Evolutionary conservation across 371 early-diverging fungal genomes (phyloP), one percentile per base, ranked within the genome.

Genomic region (Blyttiomyces sp.): DNA sequence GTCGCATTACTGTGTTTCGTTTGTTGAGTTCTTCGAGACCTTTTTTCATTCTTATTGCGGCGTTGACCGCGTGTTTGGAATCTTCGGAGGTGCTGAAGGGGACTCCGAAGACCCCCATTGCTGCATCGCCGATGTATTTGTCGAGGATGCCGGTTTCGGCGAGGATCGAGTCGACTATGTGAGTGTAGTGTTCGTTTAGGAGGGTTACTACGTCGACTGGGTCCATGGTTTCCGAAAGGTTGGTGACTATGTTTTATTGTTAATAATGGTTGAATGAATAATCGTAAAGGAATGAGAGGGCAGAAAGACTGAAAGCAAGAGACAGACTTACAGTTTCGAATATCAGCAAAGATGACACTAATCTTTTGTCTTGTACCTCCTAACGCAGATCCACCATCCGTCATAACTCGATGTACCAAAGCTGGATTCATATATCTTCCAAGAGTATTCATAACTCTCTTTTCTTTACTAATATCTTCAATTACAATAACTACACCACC

Each of bases 91-190:
- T 73, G 1, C 52, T 19, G 54, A 39, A 62, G 3, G 76, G 76
- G 13, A 69, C 44, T 7, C 76, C 76, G 65, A 75, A 75, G 7
- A 59, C 60, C 6, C 30, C 60, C 34, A 57, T 55, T 0, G 65
- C 71, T 21, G 63, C 45, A 43, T 71, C 68, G 27, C 63, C 66
- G 5, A 44, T 33, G 39, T 57, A 49, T 50, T 69, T 57, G 54
- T 57, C 66, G 9, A 75, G 16, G 11, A 65, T 50, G 4, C 75
- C 71, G 4, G 42, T n/a, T 28, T 72, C 63, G 0, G 54, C 52
- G n/a, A 34, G 36, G 11, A 67, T 61, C n/a, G 62, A 55, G 43
- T 72, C 57, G 5, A 61, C 61, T 21, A 68, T 45, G 46, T 46
- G 33, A 1, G 62, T 60, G 48, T 68, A 65, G 48, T 71, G 64